A percentile compares a stretch with the other conserved stretches of the same genome.
Conservation (phyloP, 192 early-diverging fungal genomes). For the Diversispora epigaea region DNA sequence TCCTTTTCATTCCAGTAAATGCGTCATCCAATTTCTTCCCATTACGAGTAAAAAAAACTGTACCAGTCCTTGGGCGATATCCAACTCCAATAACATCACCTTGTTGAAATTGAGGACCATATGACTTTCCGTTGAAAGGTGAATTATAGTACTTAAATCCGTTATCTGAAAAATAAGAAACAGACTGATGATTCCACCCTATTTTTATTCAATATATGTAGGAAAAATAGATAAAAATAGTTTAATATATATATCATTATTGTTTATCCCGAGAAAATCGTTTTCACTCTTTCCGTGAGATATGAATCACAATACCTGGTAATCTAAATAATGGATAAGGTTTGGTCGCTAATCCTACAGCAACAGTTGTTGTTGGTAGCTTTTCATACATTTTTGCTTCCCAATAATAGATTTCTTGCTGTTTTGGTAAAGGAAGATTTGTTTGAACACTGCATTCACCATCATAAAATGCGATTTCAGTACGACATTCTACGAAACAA, state of each 20-base stretch:
- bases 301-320: constrained; percentile 42
- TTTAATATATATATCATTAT: too few species aligned
- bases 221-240: too few species aligned
- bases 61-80: constrained; percentile 73
- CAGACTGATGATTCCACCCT: constrained; percentile 77
- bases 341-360: constrained; percentile 72
- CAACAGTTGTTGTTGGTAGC: constrained; percentile 61
- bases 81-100: constrained; percentile 78
- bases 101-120: constrained; percentile 65
- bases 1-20: constrained; percentile 67
- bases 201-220: background rate
- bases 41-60: constrained; percentile 75
- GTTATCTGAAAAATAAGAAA: constrained; percentile 67
- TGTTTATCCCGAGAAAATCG: too few species aligned
- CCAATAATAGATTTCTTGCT: constrained; percentile 81
- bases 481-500: constrained; percentile 65
- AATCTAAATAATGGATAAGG: constrained; percentile 73
- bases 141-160: constrained; percentile 69
- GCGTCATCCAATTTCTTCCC: constrained; percentile 69
- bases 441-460: constrained; percentile 75
- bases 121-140: constrained; percentile 60
- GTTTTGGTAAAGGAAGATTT: constrained; percentile 76
- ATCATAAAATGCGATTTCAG: constrained; percentile 73
- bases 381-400: constrained; percentile 80
- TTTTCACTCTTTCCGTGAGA: background rate